These are phyloP conservation scores for Boletus pseudopeckii DNA, from an alignment of 768 basidiomycete genomes.

Conservation along the genomic window DNA sequence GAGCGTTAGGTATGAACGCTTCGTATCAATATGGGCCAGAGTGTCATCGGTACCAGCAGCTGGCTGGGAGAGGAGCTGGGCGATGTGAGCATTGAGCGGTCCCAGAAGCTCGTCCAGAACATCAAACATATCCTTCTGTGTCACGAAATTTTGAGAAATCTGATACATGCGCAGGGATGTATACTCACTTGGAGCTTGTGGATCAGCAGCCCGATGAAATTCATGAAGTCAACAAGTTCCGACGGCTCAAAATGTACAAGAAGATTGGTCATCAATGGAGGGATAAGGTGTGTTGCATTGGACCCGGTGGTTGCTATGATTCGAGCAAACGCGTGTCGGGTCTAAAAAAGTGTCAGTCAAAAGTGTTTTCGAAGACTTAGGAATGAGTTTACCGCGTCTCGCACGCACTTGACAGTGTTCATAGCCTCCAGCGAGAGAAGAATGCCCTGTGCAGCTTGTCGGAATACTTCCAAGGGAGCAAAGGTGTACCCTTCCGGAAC, in stretches of 20 bases:
- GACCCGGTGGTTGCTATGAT: conserved; percentile 88
- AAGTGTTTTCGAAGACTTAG: neutral
- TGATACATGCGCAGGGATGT: neutral
- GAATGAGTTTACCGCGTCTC: conserved; percentile 75
- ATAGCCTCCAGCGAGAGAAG: conserved; percentile 84
- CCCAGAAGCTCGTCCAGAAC: conserved; percentile 89
- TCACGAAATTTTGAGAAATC: neutral
- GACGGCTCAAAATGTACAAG: conserved; percentile 88
- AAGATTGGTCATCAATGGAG: conserved; percentile 85
- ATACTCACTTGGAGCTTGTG: conserved; percentile 80
- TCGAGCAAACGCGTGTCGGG: conserved; percentile 89
- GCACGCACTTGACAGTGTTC: conserved; percentile 81
- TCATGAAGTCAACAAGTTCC: conserved; percentile 93
- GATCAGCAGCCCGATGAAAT: conserved; percentile 87
- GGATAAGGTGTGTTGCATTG: conserved; percentile 82
- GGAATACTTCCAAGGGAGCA: conserved; percentile 76
- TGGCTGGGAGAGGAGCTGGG: conserved; percentile 74
- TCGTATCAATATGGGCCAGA: conserved; percentile 73
- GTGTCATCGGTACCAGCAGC: conserved; percentile 85
- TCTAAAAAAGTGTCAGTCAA: conserved; percentile 43
- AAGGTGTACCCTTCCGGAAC: conserved; percentile 62
- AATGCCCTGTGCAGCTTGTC: conserved; percentile 81
- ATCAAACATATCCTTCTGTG: conserved; percentile 76
- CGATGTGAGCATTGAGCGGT: conserved; percentile 82
- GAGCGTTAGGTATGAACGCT: conserved; percentile 83